phyloP scores from a whole-genome alignment of 495 filamentous ascomycete species.

The Trichoderma asperelloides region DNA sequence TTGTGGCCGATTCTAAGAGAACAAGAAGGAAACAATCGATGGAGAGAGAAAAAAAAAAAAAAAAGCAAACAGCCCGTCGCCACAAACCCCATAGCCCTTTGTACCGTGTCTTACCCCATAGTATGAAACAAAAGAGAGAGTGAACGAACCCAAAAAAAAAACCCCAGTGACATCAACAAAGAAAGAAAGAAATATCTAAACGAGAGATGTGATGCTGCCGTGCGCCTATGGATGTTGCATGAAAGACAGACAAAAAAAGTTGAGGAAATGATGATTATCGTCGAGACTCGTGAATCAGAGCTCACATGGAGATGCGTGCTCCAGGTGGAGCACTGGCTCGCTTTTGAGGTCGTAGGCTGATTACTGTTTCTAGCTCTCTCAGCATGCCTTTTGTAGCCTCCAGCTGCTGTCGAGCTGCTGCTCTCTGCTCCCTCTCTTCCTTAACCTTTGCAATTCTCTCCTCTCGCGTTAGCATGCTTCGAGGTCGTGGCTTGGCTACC shows the following conservation, averaged over 20 bases:
- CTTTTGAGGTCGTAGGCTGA: conserved; percentile 59
- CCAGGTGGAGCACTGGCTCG: conserved; percentile 25
- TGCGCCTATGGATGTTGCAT: neutral
- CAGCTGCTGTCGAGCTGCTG: conserved; percentile 54
- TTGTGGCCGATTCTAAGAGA: neutral
- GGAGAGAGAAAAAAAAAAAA: no score
- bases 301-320: conserved; percentile 22
- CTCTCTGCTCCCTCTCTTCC: conserved; percentile 69
- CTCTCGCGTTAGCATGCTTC: conserved; percentile 69
- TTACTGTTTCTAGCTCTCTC: conserved; percentile 79
- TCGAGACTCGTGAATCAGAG: neutral
- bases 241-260: neutral
- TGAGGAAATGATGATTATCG: neutral
- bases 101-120: neutral
- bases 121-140: neutral
- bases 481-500: conserved; percentile 63
- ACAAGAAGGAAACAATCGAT: neutral
- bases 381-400: conserved; percentile 84
- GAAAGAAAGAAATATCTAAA: neutral
- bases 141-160: neutral
- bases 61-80: neutral
- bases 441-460: conserved; percentile 83
- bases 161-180: neutral
- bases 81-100: neutral
- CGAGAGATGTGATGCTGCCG: conserved; percentile 1